Base-by-base conservation (phyloP, 2,329 filamentous ascomycete species). In the Neophaeococcomyces aloes region DNA sequence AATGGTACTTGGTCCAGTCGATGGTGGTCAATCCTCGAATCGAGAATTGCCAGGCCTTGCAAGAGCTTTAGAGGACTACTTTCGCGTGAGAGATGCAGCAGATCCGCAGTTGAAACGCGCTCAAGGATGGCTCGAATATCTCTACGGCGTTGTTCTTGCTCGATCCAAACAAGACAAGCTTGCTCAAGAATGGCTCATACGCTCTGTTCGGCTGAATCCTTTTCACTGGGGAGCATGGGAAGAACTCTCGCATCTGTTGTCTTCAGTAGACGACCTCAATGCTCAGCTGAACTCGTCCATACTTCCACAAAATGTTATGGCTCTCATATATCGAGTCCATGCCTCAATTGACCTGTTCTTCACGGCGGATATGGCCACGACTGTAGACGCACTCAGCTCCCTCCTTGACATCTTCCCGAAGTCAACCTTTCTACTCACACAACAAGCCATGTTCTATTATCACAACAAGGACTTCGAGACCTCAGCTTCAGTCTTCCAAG, bases 221-320 rank as follows among this genome's bases (percentile, higher is more conserved):
- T 94, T 88, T 75, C 94, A 96, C 59, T 98, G 91, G 91, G 86
- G 87, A 6, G 88, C 87, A 49, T 98, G 91, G 91, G 75, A 91
- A 46, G 91, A 98, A 65, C 76, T 98, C 61, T 85, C 84, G 3
- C 80, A 80, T 30, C 70, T 96, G 19, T 76, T 94, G 47, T 77
- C 78, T 29, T 79, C 83, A 27, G 74, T 83, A 7, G 87, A 95
- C 62, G 86, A 94, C 63, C 48, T 55, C 82, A 91, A 64, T 64
- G 78, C 68, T 38, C 31, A 48, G 37, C 27, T 33, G 8, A 40
- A 41, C 10, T 37, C 33, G 15, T 19, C 45, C 7, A 29, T 49
- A 13, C 73, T 95, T 23, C 89, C 91, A 1, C 81, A 86, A 55
- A 93, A 94, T 59, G 83, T 98, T 55, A 83, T 94, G 67, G 86